Percentiles rank a stretch among this genome's conserved stretches.
Conservation (phyloP, 2,329 filamentous ascomycete species). For the Sporothrix phasma region DNA sequence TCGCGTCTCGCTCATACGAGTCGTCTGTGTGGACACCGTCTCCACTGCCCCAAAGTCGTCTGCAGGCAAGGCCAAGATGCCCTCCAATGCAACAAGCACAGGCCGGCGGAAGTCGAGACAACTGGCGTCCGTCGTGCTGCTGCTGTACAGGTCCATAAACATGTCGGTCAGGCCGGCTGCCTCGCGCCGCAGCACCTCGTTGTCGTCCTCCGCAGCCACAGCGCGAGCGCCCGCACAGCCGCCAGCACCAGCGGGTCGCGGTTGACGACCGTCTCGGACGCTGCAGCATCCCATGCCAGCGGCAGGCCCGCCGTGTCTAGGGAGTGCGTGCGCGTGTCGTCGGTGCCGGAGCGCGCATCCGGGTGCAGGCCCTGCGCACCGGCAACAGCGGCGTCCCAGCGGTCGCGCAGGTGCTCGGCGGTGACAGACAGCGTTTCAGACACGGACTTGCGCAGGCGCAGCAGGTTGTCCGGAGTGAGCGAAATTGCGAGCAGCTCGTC, state of each 20-base stretch:
- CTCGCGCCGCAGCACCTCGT: conserved; percentile 45
- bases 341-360: conserved; percentile 39
- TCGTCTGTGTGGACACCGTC: conserved; percentile 30
- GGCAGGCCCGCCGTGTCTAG: conserved; percentile 28
- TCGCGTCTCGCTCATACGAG: conserved; percentile 27
- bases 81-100: conserved; percentile 50
- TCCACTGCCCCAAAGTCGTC: conserved; percentile 33
- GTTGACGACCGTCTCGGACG: conserved; percentile 34
- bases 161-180: conserved; percentile 52
- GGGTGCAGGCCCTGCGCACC: conserved; percentile 53
- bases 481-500: conserved; percentile 11
- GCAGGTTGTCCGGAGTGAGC: conserved; percentile 45
- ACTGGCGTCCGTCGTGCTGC: conserved; percentile 16
- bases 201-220: conserved; percentile 65
- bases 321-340: conserved; percentile 24
- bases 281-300: conserved; percentile 49
- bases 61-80: conserved; percentile 33
- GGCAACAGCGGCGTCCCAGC: conserved; percentile 58
- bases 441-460: conserved; percentile 51
- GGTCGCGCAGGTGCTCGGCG: conserved; percentile 56
- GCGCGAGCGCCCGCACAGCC: conserved; percentile 45
- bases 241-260: conserved; percentile 52
- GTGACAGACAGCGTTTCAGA: conserved; percentile 53
- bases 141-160: conserved; percentile 49
- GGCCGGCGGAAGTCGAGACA: conserved; percentile 46